Percentiles rank a stretch among this genome's conserved stretches.
Evolutionary conservation across 441 rosid species (phyloP).

Genomic region (Omphalea diandra): DNA sequence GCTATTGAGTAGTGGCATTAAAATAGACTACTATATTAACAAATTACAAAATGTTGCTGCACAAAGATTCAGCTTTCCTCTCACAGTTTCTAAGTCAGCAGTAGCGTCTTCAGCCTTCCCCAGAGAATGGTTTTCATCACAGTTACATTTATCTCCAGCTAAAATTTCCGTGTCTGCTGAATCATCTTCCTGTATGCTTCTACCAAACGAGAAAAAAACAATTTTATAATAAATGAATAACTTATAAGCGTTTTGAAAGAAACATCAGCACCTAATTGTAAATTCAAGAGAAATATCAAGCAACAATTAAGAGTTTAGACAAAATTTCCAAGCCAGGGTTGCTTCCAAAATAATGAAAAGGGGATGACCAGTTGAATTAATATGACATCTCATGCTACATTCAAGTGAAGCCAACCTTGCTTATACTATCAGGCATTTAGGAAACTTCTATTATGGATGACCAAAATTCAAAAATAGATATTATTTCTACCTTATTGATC

Average conservation of each 20-base stretch:
- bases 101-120: constrained; percentile 43
- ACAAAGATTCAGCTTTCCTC: constrained; percentile 15
- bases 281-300: constrained; percentile 5
- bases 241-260: not conserved
- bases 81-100: constrained; percentile 44
- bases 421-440: no score
- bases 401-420: not conserved
- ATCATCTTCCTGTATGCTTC: constrained; percentile 60
- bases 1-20: not conserved
- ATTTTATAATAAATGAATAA: constrained; percentile 20
- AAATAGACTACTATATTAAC: not conserved
- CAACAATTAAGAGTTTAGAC: not conserved
- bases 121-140: constrained; percentile 43
- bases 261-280: not conserved
- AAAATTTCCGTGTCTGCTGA: constrained; percentile 48
- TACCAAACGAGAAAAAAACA: constrained; percentile 32
- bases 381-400: not conserved
- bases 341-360: constrained; percentile 9
- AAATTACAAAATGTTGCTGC: not conserved
- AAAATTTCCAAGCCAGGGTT: not conserved
- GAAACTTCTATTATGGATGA: constrained; percentile 1
- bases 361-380: not conserved
- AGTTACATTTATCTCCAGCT: constrained; percentile 51
- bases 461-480: constrained; percentile 7
- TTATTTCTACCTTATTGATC: constrained; percentile 61